Base-by-base conservation (phyloP, 108 stramenopile genomes). In the Nitzschia putrida region DNA sequence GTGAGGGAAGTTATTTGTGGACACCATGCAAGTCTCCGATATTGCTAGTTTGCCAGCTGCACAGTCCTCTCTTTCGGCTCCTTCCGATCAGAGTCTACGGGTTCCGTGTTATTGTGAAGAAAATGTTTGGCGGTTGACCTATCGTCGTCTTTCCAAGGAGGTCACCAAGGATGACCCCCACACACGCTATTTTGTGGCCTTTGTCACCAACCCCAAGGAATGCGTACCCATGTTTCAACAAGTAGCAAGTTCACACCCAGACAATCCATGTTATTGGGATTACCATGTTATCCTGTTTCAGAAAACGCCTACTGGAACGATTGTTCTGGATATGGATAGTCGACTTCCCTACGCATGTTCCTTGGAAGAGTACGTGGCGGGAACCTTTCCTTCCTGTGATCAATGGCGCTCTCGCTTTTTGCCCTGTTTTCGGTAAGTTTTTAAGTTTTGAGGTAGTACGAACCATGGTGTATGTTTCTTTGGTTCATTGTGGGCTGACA, bases 21-120 rank as follows among this genome's bases (percentile, higher is more conserved):
- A 34, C 29, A 34, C 29, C 3, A 34, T 34, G 29, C 3, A 34
- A 3, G 29, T 34, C 29, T 34, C 29, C 29, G 29, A 34, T 34
- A 34, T 34, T 34, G 29, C 29, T 34, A 1, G 29, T 34, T 18
- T 49, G 47, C n/a, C 66, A 8, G 65, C 80, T 9, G 74, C 80
- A 8, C 41, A 72, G 67, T 68, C 80, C 7, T 80, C 89, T n/a
- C 24, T 87, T 10, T 51, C 69, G 68, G 73, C 77, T 14, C 26
- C 85, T 3, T 60, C 76, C 16, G 92, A 93, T 51, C 73, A 66
- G 25, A 84, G 80, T 49, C 69, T 94, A 9, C 81, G 93, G 0
- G 85, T 87, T 5, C 83, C 93, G 12, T 94, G 83, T 68, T 94
- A 85, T 69, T 94, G 93, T 73, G 93, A 94, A 80, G 93, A 94